These are phyloP conservation scores for Colletotrichum sp. DNA, from an alignment of 2,329 filamentous ascomycete genomes.

Conservation along the genomic window DNA sequence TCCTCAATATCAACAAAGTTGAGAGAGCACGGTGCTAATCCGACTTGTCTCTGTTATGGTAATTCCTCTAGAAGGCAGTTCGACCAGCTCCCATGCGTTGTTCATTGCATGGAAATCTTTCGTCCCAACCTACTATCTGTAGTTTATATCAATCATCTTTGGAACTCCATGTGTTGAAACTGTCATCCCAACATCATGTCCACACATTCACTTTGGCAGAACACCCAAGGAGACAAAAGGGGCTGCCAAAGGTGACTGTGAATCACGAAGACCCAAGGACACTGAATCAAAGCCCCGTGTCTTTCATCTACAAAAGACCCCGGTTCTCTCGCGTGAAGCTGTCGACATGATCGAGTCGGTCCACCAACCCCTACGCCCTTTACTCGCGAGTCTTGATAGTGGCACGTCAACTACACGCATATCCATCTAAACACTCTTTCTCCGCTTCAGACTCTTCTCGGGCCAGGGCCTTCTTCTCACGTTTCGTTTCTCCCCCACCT, in stretches of 20 bases:
- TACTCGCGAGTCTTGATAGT: neutral
- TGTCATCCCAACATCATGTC: neutral
- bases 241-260: neutral
- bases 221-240: neutral
- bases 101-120: neutral
- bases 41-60: neutral
- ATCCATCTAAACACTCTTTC: neutral
- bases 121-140: neutral
- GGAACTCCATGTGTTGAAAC: neutral
- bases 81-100: neutral
- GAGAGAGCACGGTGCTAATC: no score
- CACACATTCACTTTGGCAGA: neutral
- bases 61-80: neutral
- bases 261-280: neutral
- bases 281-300: neutral
- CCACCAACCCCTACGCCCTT: neutral
- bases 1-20: neutral
- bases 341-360: neutral
- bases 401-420: neutral
- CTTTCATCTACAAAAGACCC: neutral
- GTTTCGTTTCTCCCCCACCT: neutral
- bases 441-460: neutral
- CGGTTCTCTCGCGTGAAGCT: neutral
- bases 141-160: neutral
- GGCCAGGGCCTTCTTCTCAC: neutral